phyloP scores from a whole-genome alignment of 768 basidiomycete species.

The Lentinula aciculospora region DNA sequence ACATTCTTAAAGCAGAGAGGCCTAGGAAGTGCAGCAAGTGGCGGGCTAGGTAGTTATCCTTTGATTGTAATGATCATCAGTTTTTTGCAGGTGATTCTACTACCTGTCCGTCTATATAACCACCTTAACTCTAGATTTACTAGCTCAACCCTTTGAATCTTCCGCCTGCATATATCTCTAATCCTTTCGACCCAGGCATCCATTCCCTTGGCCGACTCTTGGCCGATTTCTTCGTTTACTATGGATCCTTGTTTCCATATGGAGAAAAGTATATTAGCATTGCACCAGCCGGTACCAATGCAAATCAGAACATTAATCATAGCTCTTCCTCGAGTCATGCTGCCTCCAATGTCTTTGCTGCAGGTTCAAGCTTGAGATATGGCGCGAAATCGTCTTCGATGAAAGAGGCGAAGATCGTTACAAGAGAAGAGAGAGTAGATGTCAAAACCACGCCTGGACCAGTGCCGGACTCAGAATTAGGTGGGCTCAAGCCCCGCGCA shows the following conservation, averaged over 20 bases:
- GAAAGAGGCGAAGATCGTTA: constrained; percentile 22
- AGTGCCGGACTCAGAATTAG: background rate
- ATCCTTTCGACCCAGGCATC: constrained; percentile 38
- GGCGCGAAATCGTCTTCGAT: background rate
- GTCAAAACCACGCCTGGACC: background rate
- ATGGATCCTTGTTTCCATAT: constrained; percentile 44
- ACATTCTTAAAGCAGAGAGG: constrained; percentile 49
- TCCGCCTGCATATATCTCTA: constrained; percentile 32
- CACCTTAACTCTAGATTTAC: background rate
- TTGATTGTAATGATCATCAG: constrained; percentile 58
- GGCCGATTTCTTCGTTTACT: constrained; percentile 62
- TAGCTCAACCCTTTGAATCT: constrained; percentile 62
- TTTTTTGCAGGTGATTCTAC: constrained; percentile 55
- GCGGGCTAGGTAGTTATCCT: constrained; percentile 64
- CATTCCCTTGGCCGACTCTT: constrained; percentile 51
- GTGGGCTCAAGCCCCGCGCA: constrained; percentile 20
- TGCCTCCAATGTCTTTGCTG: background rate
- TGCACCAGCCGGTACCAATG: background rate
- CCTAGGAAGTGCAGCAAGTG: constrained; percentile 58
- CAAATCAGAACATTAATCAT: too few species aligned
- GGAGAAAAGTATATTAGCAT: constrained; percentile 34
- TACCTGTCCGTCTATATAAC: background rate
- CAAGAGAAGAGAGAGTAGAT: background rate
- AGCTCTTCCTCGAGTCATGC: too few species aligned
- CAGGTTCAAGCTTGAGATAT: background rate